Evolutionary conservation across 2,329 filamentous ascomycete species (phyloP).

Genomic region (Colletotrichum coccodes): DNA sequence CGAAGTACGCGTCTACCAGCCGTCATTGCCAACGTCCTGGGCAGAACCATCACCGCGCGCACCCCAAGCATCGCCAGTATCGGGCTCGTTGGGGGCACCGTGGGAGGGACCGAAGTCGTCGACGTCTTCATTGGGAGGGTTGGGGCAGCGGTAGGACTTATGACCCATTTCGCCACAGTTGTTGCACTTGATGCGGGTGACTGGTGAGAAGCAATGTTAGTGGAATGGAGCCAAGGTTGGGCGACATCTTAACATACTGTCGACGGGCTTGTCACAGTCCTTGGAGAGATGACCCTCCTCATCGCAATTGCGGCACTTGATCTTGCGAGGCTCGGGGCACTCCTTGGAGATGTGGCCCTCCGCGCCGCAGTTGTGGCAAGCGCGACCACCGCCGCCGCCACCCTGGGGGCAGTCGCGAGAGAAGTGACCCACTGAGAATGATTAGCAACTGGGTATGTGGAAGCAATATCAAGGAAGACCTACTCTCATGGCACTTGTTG

Average conservation of each 20-base stretch:
- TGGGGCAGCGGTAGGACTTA: slow-evolving; percentile 51
- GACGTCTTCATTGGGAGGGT: slow-evolving; percentile 41
- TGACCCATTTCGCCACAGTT: slow-evolving; percentile 65
- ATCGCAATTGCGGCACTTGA: slow-evolving; percentile 70
- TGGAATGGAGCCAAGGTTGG: neutral
- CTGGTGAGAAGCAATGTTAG: slow-evolving; percentile 43
- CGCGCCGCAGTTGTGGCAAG: slow-evolving; percentile 71
- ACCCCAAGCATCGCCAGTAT: slow-evolving; percentile 14
- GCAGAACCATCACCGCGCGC: neutral
- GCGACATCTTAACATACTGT: slow-evolving; percentile 51
- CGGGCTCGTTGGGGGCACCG: slow-evolving; percentile 15
- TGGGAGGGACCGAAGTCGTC: slow-evolving; percentile 22
- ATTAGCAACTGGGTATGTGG: neutral
- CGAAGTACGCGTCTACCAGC: slow-evolving; percentile 20
- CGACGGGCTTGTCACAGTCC: slow-evolving; percentile 70
- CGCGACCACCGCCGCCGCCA: slow-evolving; percentile 62
- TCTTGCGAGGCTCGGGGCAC: slow-evolving; percentile 57
- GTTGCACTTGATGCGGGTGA: slow-evolving; percentile 65
- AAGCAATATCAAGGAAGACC: slow-evolving; percentile 37
- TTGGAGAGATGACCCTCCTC: slow-evolving; percentile 69
- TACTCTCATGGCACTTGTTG: slow-evolving; percentile 71
- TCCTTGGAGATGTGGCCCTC: slow-evolving; percentile 68
- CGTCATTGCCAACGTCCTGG: slow-evolving; percentile 9
- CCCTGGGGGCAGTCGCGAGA: slow-evolving; percentile 74
- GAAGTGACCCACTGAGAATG: slow-evolving; percentile 65